Evolutionary conservation across 2,329 filamentous ascomycete genomes (phyloP).

Genomic region (Paraphaeosphaeria minitans): DNA sequence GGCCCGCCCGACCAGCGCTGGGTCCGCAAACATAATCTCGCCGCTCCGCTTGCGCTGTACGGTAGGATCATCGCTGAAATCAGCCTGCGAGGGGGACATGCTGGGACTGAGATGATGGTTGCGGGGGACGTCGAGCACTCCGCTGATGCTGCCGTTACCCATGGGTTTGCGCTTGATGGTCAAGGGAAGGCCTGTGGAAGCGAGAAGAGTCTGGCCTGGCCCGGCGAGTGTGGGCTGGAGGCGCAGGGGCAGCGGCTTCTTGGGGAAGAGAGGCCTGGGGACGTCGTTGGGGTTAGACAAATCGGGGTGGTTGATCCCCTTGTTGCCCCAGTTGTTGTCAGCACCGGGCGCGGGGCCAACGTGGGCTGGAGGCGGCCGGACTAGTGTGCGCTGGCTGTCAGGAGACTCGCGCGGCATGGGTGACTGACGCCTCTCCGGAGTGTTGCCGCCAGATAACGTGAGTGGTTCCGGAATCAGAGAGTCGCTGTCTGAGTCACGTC

Average conservation of each 20-base stretch:
- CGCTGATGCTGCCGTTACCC: slow-evolving; percentile 17
- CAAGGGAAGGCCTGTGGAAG: slow-evolving; percentile 26
- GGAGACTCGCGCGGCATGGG: slow-evolving; percentile 6
- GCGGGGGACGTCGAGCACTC: slow-evolving; percentile 26
- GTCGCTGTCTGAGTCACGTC: slow-evolving; percentile 12
- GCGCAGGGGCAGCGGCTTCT: slow-evolving; percentile 26
- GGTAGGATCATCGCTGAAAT: slow-evolving; percentile 19
- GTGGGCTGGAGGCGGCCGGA: slow-evolving; percentile 6
- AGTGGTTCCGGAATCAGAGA: slow-evolving; percentile 10
- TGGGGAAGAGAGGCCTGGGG: slow-evolving; percentile 12
- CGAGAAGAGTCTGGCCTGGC: slow-evolving; percentile 23
- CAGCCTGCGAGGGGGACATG: slow-evolving; percentile 5
- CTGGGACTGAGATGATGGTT: slow-evolving; percentile 20
- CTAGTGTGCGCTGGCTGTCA: not conserved
- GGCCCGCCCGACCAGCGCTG: slow-evolving; percentile 21
- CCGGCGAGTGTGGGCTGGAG: slow-evolving; percentile 26
- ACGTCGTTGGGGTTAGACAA: slow-evolving; percentile 9
- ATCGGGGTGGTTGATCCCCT: slow-evolving; percentile 25
- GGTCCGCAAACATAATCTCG: slow-evolving; percentile 30
- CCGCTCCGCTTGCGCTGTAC: slow-evolving; percentile 26
- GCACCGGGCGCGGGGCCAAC: slow-evolving; percentile 17
- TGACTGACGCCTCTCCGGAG: slow-evolving; percentile 12
- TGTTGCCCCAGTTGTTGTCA: slow-evolving; percentile 38
- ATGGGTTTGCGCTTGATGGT: slow-evolving; percentile 26
- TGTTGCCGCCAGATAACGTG: slow-evolving; percentile 10